Base-by-base conservation (phyloP, 148 eudicot genomes). In the Simmondsia chinensis region DNA sequence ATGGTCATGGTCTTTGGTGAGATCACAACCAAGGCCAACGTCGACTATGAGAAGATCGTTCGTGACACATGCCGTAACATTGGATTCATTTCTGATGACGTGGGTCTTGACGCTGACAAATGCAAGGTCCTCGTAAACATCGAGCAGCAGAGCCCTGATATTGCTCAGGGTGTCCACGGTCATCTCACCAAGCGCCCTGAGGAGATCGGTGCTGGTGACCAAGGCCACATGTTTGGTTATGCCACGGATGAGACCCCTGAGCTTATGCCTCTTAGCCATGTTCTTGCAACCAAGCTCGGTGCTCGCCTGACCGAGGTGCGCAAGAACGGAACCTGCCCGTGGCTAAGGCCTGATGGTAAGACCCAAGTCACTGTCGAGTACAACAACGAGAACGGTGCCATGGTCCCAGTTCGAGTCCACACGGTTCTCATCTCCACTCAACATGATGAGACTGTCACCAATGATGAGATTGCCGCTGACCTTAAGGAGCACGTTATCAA, bases 301-400 rank as follows among this genome's bases (percentile, higher is more conserved):
- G 79, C 79, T 27, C 71, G 68, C 39, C 76, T 77, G 38, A 77
- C 84, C 14, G 84, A 73, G 63, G 84, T 77, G 7, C 56, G 84
- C 8, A 77, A 77, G 50, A 72, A 72, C 19, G 83, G 78, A 1
- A 77, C 78, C 30, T 77, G 83, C 61, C 41, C 79, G 0, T 77
- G 84, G 79, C 31, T 77, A 37, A 73, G 79, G 50, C 84, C 84
- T 22, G 84, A 77, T 35, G 84, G 84, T 8, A 77, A 77, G 68
- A 77, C 84, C 51, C 84, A 77, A 47, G 79, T 77, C 58, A 77
- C 84, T 1, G 84, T 77, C 20, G 84, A 77, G 79, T 77, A 77
- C 64, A 33, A 39, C 34, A 73, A 73, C 29, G 84, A 77, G 10
- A 57, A 57, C 7, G 84, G 84, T 27, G 84, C 84, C 50, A 73